These are phyloP conservation scores for Cyclotella distinguenda DNA, from an alignment of 108 stramenopile genomes.

Conservation along the genomic window DNA sequence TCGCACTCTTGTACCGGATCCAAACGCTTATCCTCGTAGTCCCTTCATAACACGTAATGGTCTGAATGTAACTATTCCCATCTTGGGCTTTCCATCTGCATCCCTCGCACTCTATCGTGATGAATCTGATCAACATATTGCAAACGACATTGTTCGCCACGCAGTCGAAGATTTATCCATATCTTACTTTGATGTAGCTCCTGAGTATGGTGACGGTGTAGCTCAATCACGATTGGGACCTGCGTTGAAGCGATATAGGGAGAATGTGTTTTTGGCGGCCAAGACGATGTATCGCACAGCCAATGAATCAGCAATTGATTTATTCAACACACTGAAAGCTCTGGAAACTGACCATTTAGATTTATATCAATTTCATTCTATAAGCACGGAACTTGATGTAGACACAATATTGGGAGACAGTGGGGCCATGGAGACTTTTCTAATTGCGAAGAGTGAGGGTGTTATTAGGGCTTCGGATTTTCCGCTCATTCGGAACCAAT, in stretches of 20 bases:
- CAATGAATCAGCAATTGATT: constrained; percentile 16
- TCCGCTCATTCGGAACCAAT: constrained; percentile 39
- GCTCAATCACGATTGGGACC: constrained; percentile 42
- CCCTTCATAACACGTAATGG: constrained; percentile 32
- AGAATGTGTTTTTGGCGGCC: constrained; percentile 37
- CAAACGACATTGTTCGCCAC: constrained; percentile 31
- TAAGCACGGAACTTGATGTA: constrained; percentile 34
- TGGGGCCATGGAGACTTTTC: constrained; percentile 49
- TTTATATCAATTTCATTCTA: constrained; percentile 50
- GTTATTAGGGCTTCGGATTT: constrained; percentile 39
- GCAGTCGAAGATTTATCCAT: constrained; percentile 33
- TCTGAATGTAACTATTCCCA: constrained; percentile 22
- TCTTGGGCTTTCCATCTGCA: constrained; percentile 35
- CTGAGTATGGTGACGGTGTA: constrained; percentile 45
- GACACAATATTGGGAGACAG: constrained; percentile 26
- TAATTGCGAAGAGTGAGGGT: constrained; percentile 19
- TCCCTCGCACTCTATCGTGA: constrained; percentile 3
- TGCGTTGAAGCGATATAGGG: constrained; percentile 26
- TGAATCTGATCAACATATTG: constrained; percentile 23
- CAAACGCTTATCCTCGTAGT: constrained; percentile 30
- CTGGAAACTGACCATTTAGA: constrained; percentile 39
- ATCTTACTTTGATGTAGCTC: constrained; percentile 48
- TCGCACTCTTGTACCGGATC: not conserved
- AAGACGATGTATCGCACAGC: constrained; percentile 46
- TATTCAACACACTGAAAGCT: constrained; percentile 35